Percentiles rank a stretch among this genome's conserved stretches.
Evolutionary conservation across 805 yeast species (phyloP).

Genomic region (Debaryomyces castellii): DNA sequence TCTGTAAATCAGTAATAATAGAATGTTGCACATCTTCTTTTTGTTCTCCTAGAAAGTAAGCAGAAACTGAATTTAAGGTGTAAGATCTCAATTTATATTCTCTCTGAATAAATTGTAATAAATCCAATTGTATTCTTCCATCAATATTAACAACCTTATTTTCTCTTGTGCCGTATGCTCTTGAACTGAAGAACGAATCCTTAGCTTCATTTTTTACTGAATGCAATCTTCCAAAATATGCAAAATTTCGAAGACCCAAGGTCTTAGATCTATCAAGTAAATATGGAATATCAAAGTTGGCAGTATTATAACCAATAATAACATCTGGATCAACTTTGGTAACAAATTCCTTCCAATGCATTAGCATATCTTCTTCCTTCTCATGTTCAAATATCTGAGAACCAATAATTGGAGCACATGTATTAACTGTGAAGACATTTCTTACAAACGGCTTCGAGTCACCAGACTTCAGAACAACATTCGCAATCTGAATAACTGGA

Average conservation of each 20-base stretch:
- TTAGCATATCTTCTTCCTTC: conserved; percentile 78
- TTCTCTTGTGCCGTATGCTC: conserved; percentile 95
- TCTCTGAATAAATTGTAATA: conserved; percentile 88
- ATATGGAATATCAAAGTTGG: conserved; percentile 95
- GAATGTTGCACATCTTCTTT: conserved; percentile 98
- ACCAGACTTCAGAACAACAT: conserved; percentile 84
- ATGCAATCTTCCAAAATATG: conserved; percentile 79
- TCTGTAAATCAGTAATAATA: conserved; percentile 90
- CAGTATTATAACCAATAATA: conserved; percentile 91
- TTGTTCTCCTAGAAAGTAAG: conserved; percentile 90
- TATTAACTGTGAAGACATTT: conserved; percentile 88
- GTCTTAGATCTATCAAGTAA: conserved; percentile 83
- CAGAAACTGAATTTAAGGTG: conserved; percentile 92
- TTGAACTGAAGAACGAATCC: conserved; percentile 83
- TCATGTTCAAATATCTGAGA: conserved; percentile 78
- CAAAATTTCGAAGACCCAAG: conserved; percentile 63
- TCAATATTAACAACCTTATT: conserved; percentile 89
- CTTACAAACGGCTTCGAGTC: conserved; percentile 86
- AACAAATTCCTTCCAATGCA: conserved; percentile 84
- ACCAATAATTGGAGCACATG: conserved; percentile 93
- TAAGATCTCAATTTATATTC: conserved; percentile 94
- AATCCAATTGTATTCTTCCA: conserved; percentile 93
- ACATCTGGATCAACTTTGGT: conserved; percentile 90
- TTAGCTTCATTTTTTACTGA: conserved; percentile 72
- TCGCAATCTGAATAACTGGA: conserved; percentile 96